Evolutionary conservation across 2,329 filamentous ascomycete genomes (phyloP).

Genomic region (Phialophora macrospora): DNA sequence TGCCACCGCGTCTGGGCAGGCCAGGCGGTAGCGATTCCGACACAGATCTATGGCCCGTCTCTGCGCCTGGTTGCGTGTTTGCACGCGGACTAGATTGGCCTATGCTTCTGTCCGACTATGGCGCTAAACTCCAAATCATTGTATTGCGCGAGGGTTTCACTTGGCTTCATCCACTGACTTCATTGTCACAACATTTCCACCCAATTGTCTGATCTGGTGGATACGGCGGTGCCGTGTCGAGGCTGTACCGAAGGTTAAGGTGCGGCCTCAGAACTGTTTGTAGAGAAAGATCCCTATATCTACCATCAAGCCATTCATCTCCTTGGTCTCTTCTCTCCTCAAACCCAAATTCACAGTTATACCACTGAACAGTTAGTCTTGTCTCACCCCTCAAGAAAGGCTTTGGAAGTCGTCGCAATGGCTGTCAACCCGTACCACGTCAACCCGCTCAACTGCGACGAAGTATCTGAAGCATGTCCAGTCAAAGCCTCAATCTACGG

Average conservation of each 20-base stretch:
- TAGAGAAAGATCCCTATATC: background rate
- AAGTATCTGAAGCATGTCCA: conserved; percentile 49
- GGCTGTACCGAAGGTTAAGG: background rate
- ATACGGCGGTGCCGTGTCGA: background rate
- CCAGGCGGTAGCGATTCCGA: background rate
- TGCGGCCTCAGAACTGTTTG: background rate
- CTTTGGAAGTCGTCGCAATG: conserved; percentile 9
- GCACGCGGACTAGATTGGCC: background rate
- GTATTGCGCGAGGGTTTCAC: background rate
- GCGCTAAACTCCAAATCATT: background rate
- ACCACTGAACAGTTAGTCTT: background rate
- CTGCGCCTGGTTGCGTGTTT: background rate
- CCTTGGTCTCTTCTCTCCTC: background rate
- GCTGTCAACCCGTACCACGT: conserved; percentile 25
- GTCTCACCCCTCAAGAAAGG: background rate
- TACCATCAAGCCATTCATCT: background rate
- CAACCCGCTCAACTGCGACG: conserved; percentile 32
- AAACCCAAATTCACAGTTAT: background rate
- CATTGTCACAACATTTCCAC: background rate
- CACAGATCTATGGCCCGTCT: background rate
- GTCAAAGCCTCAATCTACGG: conserved; percentile 57
- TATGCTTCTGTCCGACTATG: background rate
- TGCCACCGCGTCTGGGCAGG: background rate
- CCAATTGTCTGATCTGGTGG: background rate
- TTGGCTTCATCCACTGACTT: background rate